Base-by-base conservation (phyloP, 2,329 filamentous ascomycete species). In the Chaetomium sp. region DNA sequence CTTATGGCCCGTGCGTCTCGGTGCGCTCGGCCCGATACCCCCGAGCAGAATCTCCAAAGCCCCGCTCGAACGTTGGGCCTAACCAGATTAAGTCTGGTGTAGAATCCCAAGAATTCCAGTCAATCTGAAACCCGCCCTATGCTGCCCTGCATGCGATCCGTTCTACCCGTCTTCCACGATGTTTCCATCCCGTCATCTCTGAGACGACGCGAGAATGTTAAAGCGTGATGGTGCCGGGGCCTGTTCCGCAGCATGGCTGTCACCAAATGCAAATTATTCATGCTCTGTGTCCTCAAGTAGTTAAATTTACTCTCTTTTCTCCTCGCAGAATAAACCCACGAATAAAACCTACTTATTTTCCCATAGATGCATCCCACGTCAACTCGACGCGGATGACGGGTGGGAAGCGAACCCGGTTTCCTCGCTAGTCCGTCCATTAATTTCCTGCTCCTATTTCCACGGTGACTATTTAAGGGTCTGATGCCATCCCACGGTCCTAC, bases 401-500 rank as follows among this genome's bases (percentile, higher is more conserved):
- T 43, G 47, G 42, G 47, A 57, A 55, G 51, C 50, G 55, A 55
- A 43, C 45, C 53, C 49, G 41, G 46, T 49, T 46, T 27, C 32
- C 14, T 50, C 36, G 8, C 54, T 58, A 56, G 52, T 36, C 48
- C 46, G 56, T 58, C 57, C 59, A 53, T 48, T 36, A 48, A 58
- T 59, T 61, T 51, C 59, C 59, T 55, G 34, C 54, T 49, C 45
- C 43, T 55, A 52, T 58, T 58, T 58, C 54, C 51, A 14, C 34
- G 43, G 33, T 19, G 14, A 7, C 46, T n/a, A 49, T 54, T 38
- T 8, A 8, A 9, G 37, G 8, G 12, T 38, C 8, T 38, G 37
- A 38, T 12, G 12, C 37, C 12, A 8, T 38, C 8, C 12, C 12
- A 12, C 40, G 5, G 34, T 34, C 37, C 34, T 51, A 4, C 14